These are phyloP conservation scores for Eimeria praecox DNA, from an alignment of 169 alveolate genomes.

Conservation along the genomic window DNA sequence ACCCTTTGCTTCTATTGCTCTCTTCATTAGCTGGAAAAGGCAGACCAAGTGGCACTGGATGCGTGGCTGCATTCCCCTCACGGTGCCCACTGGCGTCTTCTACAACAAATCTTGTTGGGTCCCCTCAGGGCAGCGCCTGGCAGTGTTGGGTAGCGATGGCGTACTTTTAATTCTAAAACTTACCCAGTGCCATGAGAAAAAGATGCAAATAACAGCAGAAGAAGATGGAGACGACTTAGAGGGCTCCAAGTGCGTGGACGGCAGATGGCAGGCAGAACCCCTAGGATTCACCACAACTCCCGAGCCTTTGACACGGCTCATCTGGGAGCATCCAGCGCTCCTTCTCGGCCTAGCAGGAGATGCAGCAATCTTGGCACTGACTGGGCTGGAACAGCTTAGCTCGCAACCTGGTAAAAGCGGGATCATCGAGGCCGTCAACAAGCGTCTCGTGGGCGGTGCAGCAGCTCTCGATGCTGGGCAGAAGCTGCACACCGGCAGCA, in stretches of 20 bases:
- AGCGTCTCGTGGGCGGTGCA: background rate
- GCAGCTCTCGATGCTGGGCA: background rate
- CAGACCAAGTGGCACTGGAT: background rate
- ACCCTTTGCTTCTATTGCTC: background rate
- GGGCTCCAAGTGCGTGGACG: background rate
- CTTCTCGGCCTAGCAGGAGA: conserved; percentile 55
- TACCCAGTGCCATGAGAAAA: background rate
- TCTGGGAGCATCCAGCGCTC: conserved; percentile 53
- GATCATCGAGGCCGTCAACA: background rate
- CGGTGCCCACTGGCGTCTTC: background rate
- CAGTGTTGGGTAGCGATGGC: conserved; percentile 63
- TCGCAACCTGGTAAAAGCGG: background rate
- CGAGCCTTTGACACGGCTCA: conserved; percentile 23
- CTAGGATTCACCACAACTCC: conserved; percentile 33
- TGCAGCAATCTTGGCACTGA: conserved; percentile 25
- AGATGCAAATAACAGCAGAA: background rate
- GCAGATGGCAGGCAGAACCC: conserved; percentile 54
- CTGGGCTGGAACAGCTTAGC: conserved; percentile 23
- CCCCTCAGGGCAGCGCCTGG: conserved; percentile 62
- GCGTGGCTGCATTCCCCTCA: background rate
- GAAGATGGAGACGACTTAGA: background rate
- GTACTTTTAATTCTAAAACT: conserved; percentile 46
- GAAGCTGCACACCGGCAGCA: background rate
- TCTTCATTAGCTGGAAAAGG: background rate
- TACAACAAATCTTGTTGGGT: background rate